phyloP scores from a whole-genome alignment of 192 early-diverging fungal species.

The Gryganskiella cystojenkinii region DNA sequence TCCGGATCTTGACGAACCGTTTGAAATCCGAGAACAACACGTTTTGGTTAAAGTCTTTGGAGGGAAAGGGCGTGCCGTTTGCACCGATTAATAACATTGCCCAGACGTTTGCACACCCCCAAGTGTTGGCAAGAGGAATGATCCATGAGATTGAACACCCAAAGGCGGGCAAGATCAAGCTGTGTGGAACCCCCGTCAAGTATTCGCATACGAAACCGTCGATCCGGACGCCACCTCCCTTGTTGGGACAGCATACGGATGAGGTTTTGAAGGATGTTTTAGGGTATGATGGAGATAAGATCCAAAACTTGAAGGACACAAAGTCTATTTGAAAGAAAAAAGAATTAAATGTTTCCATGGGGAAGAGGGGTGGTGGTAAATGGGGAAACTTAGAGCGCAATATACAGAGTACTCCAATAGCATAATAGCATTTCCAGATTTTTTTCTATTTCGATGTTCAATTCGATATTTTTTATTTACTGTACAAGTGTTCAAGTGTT shows the following conservation, averaged over 20 bases:
- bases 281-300: constrained; percentile 68
- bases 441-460: too few relatives aligned
- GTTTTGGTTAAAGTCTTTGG: constrained; percentile 73
- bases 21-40: constrained; percentile 62
- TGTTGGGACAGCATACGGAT: constrained; percentile 88
- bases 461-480: too few relatives aligned
- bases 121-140: constrained; percentile 73
- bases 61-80: constrained; percentile 79
- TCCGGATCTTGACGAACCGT: constrained; percentile 62
- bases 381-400: too few relatives aligned
- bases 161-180: constrained; percentile 77
- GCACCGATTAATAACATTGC: constrained; percentile 66
- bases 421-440: too few relatives aligned
- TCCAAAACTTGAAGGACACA: constrained; percentile 56
- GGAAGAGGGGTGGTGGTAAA: too few relatives aligned
- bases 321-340: constrained; percentile 54
- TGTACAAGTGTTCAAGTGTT: too few relatives aligned
- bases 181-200: constrained; percentile 79
- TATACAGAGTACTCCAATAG: too few relatives aligned
- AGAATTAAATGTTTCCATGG: too few relatives aligned
- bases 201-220: constrained; percentile 72
- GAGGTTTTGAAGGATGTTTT: constrained; percentile 74
- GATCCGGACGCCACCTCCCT: constrained; percentile 84
- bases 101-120: constrained; percentile 67
- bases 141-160: constrained; percentile 86